Base-by-base conservation (phyloP, 805 yeast species). In the Wickerhamomyces kurtzmanii region DNA sequence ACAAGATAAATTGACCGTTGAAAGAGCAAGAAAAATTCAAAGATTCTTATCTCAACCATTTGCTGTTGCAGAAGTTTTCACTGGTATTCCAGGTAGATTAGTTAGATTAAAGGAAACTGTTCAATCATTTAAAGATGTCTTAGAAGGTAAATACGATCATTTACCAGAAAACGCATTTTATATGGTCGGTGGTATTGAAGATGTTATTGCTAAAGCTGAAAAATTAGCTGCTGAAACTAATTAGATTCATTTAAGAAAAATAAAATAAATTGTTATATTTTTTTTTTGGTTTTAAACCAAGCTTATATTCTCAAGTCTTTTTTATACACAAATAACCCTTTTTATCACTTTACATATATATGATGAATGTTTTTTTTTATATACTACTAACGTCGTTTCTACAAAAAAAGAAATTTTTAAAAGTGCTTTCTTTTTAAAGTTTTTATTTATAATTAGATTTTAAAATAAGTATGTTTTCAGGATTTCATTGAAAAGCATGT, bases 171-270 rank as follows among this genome's bases (percentile, higher is more conserved):
- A 80, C 62, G 98, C 98, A 55, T 91, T 91, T 94, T 91, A 91
- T 71, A 91, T 91, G 98, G 98, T 91, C 68, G 98, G 98, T 73
- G 95, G 95, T 73, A 87, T 91, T 57, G 96, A 87, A 64, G 98
- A 91, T 68, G 98, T 78, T 53, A 66, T 86, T 62, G 93, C 96
- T 60, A 91, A 91, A 79, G 97, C 96, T 59, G 97, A 91, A 71
- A 87, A 89, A 75, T 68, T 91, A 63, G 97, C 97, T 66, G 75
- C 94, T 62, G 95, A 85, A 64, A 70, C 85, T 53, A 75, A 75
- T 57, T 76, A 75, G 55, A 29, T 29, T 32, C 35, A 31, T 20
- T 21, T 25, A 20, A 17, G 22, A 24, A 20, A 10, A 14, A 12
- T 26, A n/a, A 10, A 32, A 24, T 12, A 24, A 28, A 18, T 26